Percentiles rank a stretch among this genome's conserved stretches.
Conservation (phyloP, 139 green algal genomes). For the Pycnococcus provasolii region DNA sequence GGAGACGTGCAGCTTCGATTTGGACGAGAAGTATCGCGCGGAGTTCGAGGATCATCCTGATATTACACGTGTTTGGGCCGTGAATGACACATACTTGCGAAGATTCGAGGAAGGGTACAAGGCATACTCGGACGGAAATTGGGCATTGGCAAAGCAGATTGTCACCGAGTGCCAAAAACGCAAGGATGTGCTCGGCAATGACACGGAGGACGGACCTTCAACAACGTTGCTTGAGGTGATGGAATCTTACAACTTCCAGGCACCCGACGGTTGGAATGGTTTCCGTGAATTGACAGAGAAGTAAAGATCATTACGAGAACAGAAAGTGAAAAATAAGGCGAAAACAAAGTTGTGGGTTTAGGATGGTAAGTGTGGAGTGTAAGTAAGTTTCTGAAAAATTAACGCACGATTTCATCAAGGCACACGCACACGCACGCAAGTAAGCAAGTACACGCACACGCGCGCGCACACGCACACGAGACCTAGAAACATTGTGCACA, state of each 20-base stretch:
- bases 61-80: conserved; percentile 24
- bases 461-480: too few species aligned
- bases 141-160: not conserved
- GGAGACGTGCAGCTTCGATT: conserved; percentile 16
- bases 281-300: conserved; percentile 82
- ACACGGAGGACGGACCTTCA: conserved; percentile 50
- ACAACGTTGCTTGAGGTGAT: conserved; percentile 51
- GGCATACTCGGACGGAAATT: conserved; percentile 28
- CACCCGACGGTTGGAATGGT: conserved; percentile 62
- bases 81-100: conserved; percentile 3
- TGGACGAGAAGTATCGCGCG: conserved; percentile 30
- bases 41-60: conserved; percentile 69
- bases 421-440: not conserved
- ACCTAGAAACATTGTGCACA: too few species aligned
- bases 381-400: not conserved
- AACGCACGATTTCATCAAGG: not conserved
- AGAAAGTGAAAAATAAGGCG: too few species aligned
- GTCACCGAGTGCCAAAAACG: conserved; percentile 1
- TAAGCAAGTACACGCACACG: not conserved
- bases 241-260: conserved; percentile 37
- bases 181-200: conserved; percentile 8
- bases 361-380: not conserved
- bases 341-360: too few species aligned
- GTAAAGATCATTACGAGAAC: conserved; percentile 29
- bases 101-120: conserved; percentile 37